Percentiles rank a stretch among this genome's conserved stretches.
Conservation (phyloP, 371 early-diverging fungal genomes). For the Syncephalastrum sp. region DNA sequence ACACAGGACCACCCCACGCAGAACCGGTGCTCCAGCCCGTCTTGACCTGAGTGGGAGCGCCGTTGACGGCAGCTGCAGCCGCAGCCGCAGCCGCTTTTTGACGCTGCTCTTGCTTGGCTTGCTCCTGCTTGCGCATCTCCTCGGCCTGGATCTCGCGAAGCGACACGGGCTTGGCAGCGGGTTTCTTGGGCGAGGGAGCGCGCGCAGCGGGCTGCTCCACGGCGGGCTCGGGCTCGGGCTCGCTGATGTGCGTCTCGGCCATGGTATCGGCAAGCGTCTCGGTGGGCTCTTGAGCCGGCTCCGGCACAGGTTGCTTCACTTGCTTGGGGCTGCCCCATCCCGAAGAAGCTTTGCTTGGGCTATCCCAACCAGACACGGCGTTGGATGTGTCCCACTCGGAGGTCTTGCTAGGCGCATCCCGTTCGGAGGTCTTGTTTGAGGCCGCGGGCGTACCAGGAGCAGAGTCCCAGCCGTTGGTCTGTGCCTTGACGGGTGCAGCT, state of each 20-base stretch:
- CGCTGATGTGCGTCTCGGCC: too few species aligned
- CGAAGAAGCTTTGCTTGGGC: too few species aligned
- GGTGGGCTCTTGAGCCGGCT: too few species aligned
- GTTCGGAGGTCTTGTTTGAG: slow-evolving; percentile 5
- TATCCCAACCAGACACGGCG: too few species aligned
- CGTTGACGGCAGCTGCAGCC: slow-evolving; percentile 6
- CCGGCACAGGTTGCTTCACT: too few species aligned
- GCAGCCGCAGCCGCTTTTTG: slow-evolving; percentile 6
- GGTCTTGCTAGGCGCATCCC: slow-evolving; percentile 19
- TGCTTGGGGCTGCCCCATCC: too few species aligned
- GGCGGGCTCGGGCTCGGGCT: too few species aligned
- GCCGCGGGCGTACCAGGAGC: slow-evolving; percentile 35
- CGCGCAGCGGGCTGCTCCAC: background rate
- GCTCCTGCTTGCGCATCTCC: slow-evolving; percentile 41
- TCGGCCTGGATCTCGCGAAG: slow-evolving; percentile 52
- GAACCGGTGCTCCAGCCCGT: slow-evolving; percentile 21
- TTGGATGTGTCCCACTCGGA: background rate
- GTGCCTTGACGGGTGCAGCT: slow-evolving; percentile 10
- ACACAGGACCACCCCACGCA: slow-evolving; percentile 40
- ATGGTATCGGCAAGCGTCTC: too few species aligned
- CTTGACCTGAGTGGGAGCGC: slow-evolving; percentile 5
- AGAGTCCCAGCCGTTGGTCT: slow-evolving; percentile 33
- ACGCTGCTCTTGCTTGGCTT: slow-evolving; percentile 22
- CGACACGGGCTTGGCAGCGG: slow-evolving; percentile 32
- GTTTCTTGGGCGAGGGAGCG: slow-evolving; percentile 10